Base-by-base conservation (phyloP, 306 rosid genomes). In the Citrullus amarus region DNA sequence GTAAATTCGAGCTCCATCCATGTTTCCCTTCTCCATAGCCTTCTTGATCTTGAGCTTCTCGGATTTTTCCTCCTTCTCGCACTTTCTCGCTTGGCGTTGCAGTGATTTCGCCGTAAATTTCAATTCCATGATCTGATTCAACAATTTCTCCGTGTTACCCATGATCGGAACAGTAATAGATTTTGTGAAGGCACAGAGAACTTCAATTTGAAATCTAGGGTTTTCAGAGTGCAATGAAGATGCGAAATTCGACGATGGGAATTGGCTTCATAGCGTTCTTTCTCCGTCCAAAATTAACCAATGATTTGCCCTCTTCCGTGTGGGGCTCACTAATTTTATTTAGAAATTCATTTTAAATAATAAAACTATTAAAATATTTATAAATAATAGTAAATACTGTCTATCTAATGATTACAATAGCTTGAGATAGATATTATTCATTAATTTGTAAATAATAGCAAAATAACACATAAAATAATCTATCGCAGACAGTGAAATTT, bases 51-150 rank as follows among this genome's bases (percentile, higher is more conserved):
- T 93, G 10, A 93, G 81, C 86, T 92, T 93, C 86, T 93, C 97
- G 8, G 98, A 55, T 57, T 93, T 93, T 90, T 93, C 98, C 17
- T 93, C 98, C 81, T 93, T 93, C 88, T 92, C 98, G 87, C 98
- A 93, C 69, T 93, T 93, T 1, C 90, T 81, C 15, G 96, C 18
- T 78, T 92, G 98, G 8, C 98, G 91, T 78, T 90, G 97, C 6
- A 93, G 94, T n/a, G 98, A 93, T 22, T 91, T 93, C 60, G 98
- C 82, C 2, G 98, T 93, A 85, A 93, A 93, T 79, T 93, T 93
- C 84, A 93, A 79, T 68, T 93, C 98, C 98, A 93, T 93, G 87
- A 93, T 93, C 90, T 93, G 98, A 57, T 90, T 93, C 90, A 93
- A 18, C 62, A 93, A 89, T 79, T 90, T 93, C 86, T 93, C 98